A percentile compares a stretch with the other conserved stretches of the same genome.
These are phyloP conservation scores for Dioscorea zingiberensis DNA, from an alignment of 106 monocot genomes.

Conservation along the genomic window DNA sequence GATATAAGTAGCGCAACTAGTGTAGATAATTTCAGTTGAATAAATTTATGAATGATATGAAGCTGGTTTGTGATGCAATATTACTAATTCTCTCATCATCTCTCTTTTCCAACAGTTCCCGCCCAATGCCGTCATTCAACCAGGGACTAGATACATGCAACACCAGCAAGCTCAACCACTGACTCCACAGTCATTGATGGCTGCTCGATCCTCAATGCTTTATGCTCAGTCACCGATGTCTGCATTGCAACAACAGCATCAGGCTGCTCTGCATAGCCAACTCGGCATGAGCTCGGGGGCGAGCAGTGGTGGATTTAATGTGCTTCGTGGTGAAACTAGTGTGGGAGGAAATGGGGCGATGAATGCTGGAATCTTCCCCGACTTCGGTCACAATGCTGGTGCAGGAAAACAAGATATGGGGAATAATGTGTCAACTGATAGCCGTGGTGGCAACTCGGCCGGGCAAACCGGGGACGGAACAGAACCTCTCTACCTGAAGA, in stretches of 20 bases:
- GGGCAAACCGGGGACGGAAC: constrained; percentile 56
- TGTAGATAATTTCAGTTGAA: too few relatives aligned
- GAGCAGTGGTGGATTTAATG: constrained; percentile 51
- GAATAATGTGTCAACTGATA: constrained; percentile 16
- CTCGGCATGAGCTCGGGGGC: constrained; percentile 51
- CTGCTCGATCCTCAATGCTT: constrained; percentile 65
- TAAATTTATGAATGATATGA: too few relatives aligned
- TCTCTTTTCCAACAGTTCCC: constrained; percentile 40
- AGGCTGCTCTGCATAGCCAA: constrained; percentile 40
- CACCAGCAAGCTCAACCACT: constrained; percentile 53
- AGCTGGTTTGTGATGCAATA: too few relatives aligned
- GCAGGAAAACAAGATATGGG: constrained; percentile 33
- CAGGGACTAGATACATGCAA: constrained; percentile 58
- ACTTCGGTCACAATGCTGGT: constrained; percentile 39
- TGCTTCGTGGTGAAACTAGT: constrained; percentile 62
- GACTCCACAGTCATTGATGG: constrained; percentile 61
- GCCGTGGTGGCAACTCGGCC: constrained; percentile 39
- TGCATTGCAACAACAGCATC: constrained; percentile 53
- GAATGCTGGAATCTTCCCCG: constrained; percentile 42
- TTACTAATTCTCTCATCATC: neutral
- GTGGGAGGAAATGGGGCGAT: constrained; percentile 16
- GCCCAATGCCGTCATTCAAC: constrained; percentile 55
- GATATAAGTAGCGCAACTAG: too few relatives aligned
- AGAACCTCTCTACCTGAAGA: constrained; percentile 55
- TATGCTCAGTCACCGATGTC: constrained; percentile 69